Evolutionary conservation across 495 filamentous ascomycete genomes (phyloP).

Genomic region (Thermothielavioides terrestris): DNA sequence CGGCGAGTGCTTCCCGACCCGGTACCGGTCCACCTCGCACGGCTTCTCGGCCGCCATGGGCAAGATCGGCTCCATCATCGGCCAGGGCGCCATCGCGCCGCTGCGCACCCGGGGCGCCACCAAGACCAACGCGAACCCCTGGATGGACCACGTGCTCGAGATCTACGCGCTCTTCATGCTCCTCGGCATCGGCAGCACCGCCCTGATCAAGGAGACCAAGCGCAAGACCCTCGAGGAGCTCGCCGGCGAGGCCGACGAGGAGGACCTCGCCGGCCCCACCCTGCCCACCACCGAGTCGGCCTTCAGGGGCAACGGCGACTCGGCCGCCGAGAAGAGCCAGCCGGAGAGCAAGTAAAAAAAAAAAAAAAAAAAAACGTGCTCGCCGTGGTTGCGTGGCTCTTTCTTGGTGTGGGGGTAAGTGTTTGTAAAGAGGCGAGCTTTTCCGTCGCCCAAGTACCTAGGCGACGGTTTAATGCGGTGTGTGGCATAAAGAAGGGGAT

Average conservation of each 20-base stretch:
- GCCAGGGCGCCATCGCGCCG: conserved; percentile 45
- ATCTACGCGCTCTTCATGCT: conserved; percentile 80
- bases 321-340: too few species aligned
- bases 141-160: conserved; percentile 73
- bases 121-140: conserved; percentile 42
- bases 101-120: conserved; percentile 40
- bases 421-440: too few species aligned
- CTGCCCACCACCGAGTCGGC: too few species aligned
- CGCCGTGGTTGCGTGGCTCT: too few species aligned
- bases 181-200: conserved; percentile 53
- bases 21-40: conserved; percentile 76
- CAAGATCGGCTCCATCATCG: conserved; percentile 55
- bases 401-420: too few species aligned
- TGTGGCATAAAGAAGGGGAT: too few species aligned
- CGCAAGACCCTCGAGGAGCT: conserved; percentile 56
- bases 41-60: conserved; percentile 65
- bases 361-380: too few species aligned
- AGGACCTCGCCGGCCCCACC: too few species aligned
- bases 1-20: conserved; percentile 82
- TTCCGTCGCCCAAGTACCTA: too few species aligned
- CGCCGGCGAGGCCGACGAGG: conserved; percentile 36
- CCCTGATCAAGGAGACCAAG: conserved; percentile 70
- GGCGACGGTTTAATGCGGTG: too few species aligned
- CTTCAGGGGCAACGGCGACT: too few species aligned
- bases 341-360: too few species aligned